Percentiles rank a stretch among this genome's conserved stretches.
Conservation (phyloP, 106 monocot species). For the Dendrobium officinale region DNA sequence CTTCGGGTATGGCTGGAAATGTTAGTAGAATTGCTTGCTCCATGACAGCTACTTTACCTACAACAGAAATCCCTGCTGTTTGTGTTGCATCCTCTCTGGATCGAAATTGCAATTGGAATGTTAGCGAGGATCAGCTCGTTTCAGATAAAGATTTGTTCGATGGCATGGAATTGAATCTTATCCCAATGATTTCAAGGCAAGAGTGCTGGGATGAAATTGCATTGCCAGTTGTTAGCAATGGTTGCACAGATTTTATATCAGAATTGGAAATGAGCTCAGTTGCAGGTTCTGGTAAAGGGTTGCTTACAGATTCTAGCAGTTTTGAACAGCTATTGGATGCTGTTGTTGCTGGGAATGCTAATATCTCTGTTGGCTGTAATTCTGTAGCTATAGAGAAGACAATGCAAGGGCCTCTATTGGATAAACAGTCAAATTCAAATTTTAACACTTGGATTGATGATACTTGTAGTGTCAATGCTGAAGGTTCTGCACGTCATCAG, state of each 20-base stretch:
- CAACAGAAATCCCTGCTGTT: not conserved
- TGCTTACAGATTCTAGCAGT: conserved; percentile 25
- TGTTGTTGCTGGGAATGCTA: conserved; percentile 16
- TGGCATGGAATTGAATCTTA: conserved; percentile 46
- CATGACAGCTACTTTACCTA: not conserved
- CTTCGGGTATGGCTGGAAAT: no score
- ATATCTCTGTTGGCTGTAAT: conserved; percentile 15
- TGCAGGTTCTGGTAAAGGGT: conserved; percentile 7
- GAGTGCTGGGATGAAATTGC: conserved; percentile 40
- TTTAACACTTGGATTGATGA: conserved; percentile 35
- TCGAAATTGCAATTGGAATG: not conserved
- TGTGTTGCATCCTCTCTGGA: conserved; percentile 1
- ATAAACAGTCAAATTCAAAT: not conserved
- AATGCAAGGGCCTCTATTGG: conserved; percentile 13
- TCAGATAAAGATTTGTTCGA: conserved; percentile 40
- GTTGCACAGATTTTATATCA: conserved; percentile 6
- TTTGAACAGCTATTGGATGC: conserved; percentile 41
- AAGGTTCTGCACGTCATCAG: conserved; percentile 19
- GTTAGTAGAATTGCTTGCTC: not conserved
- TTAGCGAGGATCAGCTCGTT: conserved; percentile 1
- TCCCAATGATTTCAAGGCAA: not conserved
- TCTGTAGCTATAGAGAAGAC: conserved; percentile 20
- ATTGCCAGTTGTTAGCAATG: conserved; percentile 10
- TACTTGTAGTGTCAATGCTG: conserved; percentile 30
- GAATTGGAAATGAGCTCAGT: conserved; percentile 18